Evolutionary conservation across 83 land plant genomes (phyloP).

Genomic region (Picea abies): DNA sequence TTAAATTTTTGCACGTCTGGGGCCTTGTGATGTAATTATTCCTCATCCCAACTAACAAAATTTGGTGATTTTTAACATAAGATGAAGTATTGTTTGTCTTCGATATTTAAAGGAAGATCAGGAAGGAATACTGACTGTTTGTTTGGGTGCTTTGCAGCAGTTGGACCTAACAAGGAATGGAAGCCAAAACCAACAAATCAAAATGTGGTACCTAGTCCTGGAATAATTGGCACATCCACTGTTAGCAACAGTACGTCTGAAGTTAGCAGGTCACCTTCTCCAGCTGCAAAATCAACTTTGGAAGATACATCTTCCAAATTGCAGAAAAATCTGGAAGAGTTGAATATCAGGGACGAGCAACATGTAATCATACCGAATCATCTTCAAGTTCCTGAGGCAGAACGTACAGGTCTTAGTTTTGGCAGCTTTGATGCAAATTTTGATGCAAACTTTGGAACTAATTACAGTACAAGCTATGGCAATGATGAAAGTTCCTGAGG

Average conservation of each 20-base stretch:
- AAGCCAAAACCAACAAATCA: slow-evolving; percentile 58
- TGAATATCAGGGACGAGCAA: slow-evolving; percentile 39
- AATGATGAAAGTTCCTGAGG: slow-evolving; percentile 53
- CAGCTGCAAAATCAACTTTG: slow-evolving; percentile 22
- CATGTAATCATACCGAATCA: slow-evolving; percentile 64
- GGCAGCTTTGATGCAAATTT: slow-evolving; percentile 64
- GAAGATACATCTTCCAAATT: slow-evolving; percentile 35
- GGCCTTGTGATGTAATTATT: background rate
- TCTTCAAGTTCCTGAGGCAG: slow-evolving; percentile 66
- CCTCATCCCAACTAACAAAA: background rate
- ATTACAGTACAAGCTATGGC: background rate
- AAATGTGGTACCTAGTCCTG: slow-evolving; percentile 23
- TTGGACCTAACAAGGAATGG: slow-evolving; percentile 64
- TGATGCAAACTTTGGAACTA: slow-evolving; percentile 11
- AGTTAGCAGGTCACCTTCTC: slow-evolving; percentile 20
- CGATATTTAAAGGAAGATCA: background rate
- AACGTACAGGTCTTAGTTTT: slow-evolving; percentile 50
- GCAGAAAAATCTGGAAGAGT: slow-evolving; percentile 49
- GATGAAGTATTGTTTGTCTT: background rate
- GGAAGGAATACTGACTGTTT: background rate
- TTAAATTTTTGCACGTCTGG: background rate
- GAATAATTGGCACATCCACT: slow-evolving; percentile 32
- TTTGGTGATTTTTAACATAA: background rate
- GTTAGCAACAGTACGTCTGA: slow-evolving; percentile 24
- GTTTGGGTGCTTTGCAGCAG: slow-evolving; percentile 14